These are phyloP conservation scores for Leucogyrophana mollusca DNA, from an alignment of 768 basidiomycete species.

Conservation along the genomic window DNA sequence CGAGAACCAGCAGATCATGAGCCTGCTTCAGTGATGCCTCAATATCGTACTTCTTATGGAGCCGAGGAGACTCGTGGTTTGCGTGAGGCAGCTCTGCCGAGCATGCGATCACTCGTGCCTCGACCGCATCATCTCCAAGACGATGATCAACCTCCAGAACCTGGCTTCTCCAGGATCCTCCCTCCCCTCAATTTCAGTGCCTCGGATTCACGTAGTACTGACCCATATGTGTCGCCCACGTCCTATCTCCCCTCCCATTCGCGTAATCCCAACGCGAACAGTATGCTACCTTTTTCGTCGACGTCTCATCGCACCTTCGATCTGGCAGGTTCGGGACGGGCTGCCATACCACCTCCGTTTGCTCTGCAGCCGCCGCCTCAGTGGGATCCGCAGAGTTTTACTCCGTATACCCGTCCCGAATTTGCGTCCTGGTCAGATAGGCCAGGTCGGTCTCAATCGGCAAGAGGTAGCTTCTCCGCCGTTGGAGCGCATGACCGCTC, in stretches of 20 bases:
- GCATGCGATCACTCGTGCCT: constrained; percentile 8
- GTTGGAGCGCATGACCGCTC: constrained; percentile 14
- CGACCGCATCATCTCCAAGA: constrained; percentile 10
- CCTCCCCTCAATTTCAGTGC: constrained; percentile 23
- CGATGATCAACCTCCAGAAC: constrained; percentile 16
- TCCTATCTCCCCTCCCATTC: constrained; percentile 26
- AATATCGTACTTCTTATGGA: constrained; percentile 5
- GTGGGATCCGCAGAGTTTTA: constrained; percentile 52
- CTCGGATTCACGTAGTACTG: constrained; percentile 14
- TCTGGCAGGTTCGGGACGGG: constrained; percentile 7
- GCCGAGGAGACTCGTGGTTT: constrained; percentile 9
- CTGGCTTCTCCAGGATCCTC: constrained; percentile 23
- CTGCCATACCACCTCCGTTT: constrained; percentile 51
- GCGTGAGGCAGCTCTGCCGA: constrained; percentile 4
- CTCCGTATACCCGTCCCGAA: constrained; percentile 35
- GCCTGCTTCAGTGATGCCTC: constrained; percentile 3
- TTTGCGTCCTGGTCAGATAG: constrained; percentile 32
- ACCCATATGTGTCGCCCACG: constrained; percentile 18
- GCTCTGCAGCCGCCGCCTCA: constrained; percentile 66
- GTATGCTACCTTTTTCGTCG: constrained; percentile 16
- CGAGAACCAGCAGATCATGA: constrained; percentile 11
- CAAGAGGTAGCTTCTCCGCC: constrained; percentile 19
- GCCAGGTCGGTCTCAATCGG: constrained; percentile 35
- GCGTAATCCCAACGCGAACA: constrained; percentile 13
- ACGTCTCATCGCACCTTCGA: constrained; percentile 18